Percentiles rank a stretch among this genome's conserved stretches.
Conservation (phyloP, 1,284 basidiomycete genomes). For the Ceratobasidium sp. region DNA sequence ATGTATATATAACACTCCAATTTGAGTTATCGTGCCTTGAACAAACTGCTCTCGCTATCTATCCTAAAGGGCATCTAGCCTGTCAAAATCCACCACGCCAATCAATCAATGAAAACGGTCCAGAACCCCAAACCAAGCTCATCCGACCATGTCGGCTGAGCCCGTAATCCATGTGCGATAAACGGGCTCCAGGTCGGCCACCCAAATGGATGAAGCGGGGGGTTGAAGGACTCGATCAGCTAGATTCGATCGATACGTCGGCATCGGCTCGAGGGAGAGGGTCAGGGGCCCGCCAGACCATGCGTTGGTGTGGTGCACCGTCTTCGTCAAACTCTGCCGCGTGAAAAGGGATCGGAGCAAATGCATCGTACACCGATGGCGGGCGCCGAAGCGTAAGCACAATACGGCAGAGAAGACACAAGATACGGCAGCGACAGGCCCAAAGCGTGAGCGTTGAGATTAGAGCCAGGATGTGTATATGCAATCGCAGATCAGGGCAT, state of each 20-base stretch:
- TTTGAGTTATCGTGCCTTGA: neutral
- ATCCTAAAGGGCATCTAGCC: constrained; percentile 14
- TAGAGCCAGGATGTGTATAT: neutral
- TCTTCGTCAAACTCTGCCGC: constrained; percentile 73
- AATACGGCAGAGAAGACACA: neutral
- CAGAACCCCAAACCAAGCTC: neutral
- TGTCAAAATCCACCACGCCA: constrained; percentile 1
- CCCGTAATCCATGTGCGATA: neutral
- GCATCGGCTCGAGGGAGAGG: constrained; percentile 1
- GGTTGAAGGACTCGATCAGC: constrained; percentile 25
- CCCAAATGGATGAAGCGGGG: neutral
- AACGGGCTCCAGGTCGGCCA: neutral
- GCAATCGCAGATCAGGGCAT: neutral
- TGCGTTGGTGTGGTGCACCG: constrained; percentile 44
- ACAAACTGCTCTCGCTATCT: constrained; percentile 7
- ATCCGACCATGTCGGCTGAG: neutral
- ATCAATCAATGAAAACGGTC: neutral
- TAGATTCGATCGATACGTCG: constrained; percentile 22
- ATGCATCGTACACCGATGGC: neutral
- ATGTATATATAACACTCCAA: constrained; percentile 40
- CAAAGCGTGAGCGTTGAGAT: neutral
- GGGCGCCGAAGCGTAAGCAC: neutral
- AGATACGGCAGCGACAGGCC: constrained; percentile 24
- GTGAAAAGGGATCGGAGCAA: no score
- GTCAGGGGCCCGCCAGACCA: constrained; percentile 38